Conservation (phyloP, 1,139 yeast genomes). For the Yamadazyma triangularis region DNA sequence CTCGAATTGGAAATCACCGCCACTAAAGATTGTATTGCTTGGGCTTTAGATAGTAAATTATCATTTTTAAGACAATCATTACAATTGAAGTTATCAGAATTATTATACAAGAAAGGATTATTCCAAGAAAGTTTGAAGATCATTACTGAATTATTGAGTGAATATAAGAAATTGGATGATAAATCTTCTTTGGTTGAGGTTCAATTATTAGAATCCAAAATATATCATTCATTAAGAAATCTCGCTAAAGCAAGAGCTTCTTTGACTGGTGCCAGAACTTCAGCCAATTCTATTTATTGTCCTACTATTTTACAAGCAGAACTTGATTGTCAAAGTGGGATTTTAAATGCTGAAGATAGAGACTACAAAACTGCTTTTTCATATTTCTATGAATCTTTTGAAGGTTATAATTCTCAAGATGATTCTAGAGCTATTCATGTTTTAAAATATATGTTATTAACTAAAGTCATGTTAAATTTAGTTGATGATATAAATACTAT, state of each 20-base stretch:
- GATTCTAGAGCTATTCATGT: constrained; percentile 71
- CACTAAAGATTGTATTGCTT: constrained; percentile 75
- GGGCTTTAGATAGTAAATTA: constrained; percentile 83
- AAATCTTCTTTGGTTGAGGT: constrained; percentile 94
- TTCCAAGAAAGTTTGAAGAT: constrained; percentile 71
- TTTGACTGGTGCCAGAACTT: constrained; percentile 90
- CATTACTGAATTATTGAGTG: constrained; percentile 68
- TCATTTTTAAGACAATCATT: constrained; percentile 85
- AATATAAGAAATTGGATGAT: constrained; percentile 91
- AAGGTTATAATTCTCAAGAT: constrained; percentile 66
- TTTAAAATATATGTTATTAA: constrained; percentile 85
- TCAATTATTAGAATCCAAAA: constrained; percentile 85
- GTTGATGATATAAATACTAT: constrained; percentile 82
- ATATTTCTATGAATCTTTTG: constrained; percentile 92
- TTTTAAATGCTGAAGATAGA: constrained; percentile 92
- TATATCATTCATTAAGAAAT: constrained; percentile 87
- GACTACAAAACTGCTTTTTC: constrained; percentile 96
- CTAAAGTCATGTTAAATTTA: constrained; percentile 88
- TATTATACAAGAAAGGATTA: constrained; percentile 61
- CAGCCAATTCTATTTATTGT: constrained; percentile 93
- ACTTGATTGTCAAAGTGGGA: constrained; percentile 91
- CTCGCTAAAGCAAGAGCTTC: constrained; percentile 92
- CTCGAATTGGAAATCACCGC: constrained; percentile 69
- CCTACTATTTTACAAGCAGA: constrained; percentile 95
- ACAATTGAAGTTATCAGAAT: constrained; percentile 75